A percentile compares a stretch with the other conserved stretches of the same genome.
These are phyloP conservation scores for Phytophthora sojae DNA, from an alignment of 352 stramenopile species.

Conservation along the genomic window DNA sequence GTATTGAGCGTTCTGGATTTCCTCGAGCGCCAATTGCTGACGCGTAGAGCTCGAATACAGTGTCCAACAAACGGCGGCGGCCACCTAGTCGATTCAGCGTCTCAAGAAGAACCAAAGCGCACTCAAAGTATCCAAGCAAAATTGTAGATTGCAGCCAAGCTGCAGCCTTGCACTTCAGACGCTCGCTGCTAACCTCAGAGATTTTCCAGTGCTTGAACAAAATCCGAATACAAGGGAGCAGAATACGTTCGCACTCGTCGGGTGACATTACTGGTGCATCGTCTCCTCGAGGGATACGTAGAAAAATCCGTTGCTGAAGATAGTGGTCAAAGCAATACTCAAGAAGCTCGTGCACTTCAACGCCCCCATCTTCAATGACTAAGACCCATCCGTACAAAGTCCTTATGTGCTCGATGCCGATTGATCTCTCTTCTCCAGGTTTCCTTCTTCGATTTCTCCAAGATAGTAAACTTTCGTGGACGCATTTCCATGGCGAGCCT, in stretches of 20 bases:
- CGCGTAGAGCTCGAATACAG: constrained; percentile 28
- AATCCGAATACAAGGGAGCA: constrained; percentile 18
- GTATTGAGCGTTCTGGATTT: not conserved
- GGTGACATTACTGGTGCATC: not conserved
- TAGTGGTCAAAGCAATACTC: constrained; percentile 23
- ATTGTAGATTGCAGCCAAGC: constrained; percentile 33
- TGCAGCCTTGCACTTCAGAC: constrained; percentile 2
- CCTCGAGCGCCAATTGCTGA: constrained; percentile 6
- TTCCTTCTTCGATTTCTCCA: constrained; percentile 12
- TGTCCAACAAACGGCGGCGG: constrained; percentile 24
- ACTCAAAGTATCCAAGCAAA: constrained; percentile 33
- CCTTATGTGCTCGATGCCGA: constrained; percentile 39
- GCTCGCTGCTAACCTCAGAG: not conserved
- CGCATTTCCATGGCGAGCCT: constrained; percentile 22
- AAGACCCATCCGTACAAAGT: constrained; percentile 24
- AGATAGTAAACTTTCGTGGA: constrained; percentile 20
- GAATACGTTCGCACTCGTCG: constrained; percentile 3
- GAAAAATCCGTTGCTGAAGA: constrained; percentile 1
- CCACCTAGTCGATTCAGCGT: constrained; percentile 4
- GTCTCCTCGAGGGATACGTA: not conserved
- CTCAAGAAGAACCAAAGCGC: constrained; percentile 35
- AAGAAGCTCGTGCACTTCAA: constrained; percentile 10
- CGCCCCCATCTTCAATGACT: not conserved
- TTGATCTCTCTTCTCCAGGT: not conserved
- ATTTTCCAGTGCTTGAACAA: constrained; percentile 23